A percentile compares a stretch with the other conserved stretches of the same genome.
Evolutionary conservation across 1,284 basidiomycete genomes (phyloP).

Genomic region (Coniferiporia weirii): DNA sequence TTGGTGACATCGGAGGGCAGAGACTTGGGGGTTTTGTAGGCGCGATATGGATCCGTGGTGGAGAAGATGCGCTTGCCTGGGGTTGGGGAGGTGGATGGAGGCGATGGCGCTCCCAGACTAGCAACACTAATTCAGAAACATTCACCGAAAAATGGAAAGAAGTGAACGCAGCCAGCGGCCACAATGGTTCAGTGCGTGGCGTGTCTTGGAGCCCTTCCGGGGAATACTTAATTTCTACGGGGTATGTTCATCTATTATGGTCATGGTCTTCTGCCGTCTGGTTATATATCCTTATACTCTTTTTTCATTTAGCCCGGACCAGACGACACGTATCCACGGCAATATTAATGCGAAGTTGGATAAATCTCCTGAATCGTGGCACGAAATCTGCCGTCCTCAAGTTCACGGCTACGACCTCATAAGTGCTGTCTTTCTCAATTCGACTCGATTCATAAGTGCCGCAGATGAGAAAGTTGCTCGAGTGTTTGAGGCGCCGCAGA

Average conservation of each 20-base stretch:
- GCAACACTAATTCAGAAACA: conserved; percentile 17
- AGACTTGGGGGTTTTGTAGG: conserved; percentile 88
- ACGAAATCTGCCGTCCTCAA: conserved; percentile 86
- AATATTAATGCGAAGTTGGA: conserved; percentile 29
- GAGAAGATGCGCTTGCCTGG: conserved; percentile 70
- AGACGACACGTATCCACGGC: conserved; percentile 85
- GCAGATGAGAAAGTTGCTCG: conserved; percentile 92
- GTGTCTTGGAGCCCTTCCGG: conserved; percentile 82
- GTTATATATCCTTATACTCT: not conserved
- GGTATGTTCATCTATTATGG: conserved; percentile 43
- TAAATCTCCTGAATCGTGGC: conserved; percentile 50
- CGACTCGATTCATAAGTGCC: conserved; percentile 77
- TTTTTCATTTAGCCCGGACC: conserved; percentile 58
- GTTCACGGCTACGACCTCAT: conserved; percentile 92
- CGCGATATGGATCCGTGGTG: conserved; percentile 64
- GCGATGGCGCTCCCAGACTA: conserved; percentile 56
- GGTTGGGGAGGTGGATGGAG: conserved; percentile 93
- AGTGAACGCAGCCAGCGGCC: conserved; percentile 73
- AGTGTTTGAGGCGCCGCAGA: conserved; percentile 82
- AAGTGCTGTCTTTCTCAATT: conserved; percentile 70
- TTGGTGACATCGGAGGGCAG: conserved; percentile 88
- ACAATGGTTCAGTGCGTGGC: conserved; percentile 72
- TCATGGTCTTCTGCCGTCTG: not conserved
- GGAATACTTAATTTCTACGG: conserved; percentile 77
- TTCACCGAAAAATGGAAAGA: conserved; percentile 58